Conservation (phyloP, 495 filamentous ascomycete species). For the Penicilliopsis zonata region DNA sequence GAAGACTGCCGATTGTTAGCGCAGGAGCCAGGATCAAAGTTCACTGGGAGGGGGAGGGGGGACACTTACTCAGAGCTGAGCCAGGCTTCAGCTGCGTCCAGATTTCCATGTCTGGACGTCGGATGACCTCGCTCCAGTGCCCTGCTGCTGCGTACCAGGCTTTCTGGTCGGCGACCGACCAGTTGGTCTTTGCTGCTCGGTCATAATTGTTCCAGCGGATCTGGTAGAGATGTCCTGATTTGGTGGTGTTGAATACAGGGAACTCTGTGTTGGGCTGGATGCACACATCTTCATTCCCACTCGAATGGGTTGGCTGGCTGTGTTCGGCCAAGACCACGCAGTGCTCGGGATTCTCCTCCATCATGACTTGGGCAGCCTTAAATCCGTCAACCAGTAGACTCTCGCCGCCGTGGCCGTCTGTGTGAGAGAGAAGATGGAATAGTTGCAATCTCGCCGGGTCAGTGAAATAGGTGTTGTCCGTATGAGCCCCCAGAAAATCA, state of each 20-base stretch:
- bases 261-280: constrained; percentile 50
- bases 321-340: constrained; percentile 39
- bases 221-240: too few relatives aligned
- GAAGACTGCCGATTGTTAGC: constrained; percentile 48
- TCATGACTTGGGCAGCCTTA: constrained; percentile 47
- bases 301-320: constrained; percentile 61
- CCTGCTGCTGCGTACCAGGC: constrained; percentile 69
- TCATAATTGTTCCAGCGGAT: constrained; percentile 92
- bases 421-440: constrained; percentile 79
- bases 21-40: neutral
- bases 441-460: constrained; percentile 83
- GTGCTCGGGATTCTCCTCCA: constrained; percentile 28
- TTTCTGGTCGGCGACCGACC: constrained; percentile 22
- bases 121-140: constrained; percentile 50
- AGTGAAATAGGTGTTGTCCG: constrained; percentile 88
- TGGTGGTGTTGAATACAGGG: constrained; percentile 47
- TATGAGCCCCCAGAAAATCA: constrained; percentile 64
- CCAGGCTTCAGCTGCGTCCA: constrained; percentile 74
- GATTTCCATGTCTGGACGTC: constrained; percentile 41
- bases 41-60: neutral
- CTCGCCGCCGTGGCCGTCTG: constrained; percentile 49
- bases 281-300: constrained; percentile 69
- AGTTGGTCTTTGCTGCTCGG: constrained; percentile 44
- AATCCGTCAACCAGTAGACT: constrained; percentile 80
- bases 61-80: constrained; percentile 52